phyloP scores from a whole-genome alignment of 345 rosid genomes.

The Turritis glabra region DNA sequence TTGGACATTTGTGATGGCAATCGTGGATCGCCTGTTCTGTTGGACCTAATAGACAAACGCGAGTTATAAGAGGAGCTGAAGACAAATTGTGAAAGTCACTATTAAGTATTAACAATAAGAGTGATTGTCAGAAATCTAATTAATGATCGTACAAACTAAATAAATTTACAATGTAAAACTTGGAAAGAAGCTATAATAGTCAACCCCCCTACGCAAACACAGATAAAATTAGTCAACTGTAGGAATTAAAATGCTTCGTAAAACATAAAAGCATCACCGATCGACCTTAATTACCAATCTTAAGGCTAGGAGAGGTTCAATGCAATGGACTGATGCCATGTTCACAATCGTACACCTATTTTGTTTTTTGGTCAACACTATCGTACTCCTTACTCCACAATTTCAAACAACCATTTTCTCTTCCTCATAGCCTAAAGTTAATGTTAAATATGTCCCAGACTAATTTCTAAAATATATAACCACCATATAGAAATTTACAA shows the following conservation, averaged over 20 bases:
- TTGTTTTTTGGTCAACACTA: neutral
- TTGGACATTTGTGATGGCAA: neutral
- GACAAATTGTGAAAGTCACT: too few species aligned
- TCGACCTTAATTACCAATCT: neutral
- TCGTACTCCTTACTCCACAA: neutral
- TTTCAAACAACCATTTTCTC: neutral
- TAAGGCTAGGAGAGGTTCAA: slow-evolving; percentile 14
- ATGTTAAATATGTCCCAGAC: neutral
- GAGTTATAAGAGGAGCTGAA: too few species aligned
- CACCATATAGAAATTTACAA: neutral
- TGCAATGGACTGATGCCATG: slow-evolving; percentile 24
- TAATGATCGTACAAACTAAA: slow-evolving; percentile 5
- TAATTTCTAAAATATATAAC: neutral
- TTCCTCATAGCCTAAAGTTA: neutral
- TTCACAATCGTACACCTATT: neutral
- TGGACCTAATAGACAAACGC: neutral
- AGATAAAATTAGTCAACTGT: neutral
- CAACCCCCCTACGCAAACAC: slow-evolving; percentile 14
- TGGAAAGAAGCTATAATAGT: neutral
- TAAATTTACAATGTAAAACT: neutral
- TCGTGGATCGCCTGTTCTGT: neutral
- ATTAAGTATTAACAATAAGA: too few species aligned
- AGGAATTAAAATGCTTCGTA: neutral
- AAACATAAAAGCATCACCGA: slow-evolving; percentile 21
- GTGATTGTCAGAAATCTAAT: slow-evolving; percentile 10